phyloP scores from a whole-genome alignment of 164 flowering plant species.

The Taxillus chinensis region DNA sequence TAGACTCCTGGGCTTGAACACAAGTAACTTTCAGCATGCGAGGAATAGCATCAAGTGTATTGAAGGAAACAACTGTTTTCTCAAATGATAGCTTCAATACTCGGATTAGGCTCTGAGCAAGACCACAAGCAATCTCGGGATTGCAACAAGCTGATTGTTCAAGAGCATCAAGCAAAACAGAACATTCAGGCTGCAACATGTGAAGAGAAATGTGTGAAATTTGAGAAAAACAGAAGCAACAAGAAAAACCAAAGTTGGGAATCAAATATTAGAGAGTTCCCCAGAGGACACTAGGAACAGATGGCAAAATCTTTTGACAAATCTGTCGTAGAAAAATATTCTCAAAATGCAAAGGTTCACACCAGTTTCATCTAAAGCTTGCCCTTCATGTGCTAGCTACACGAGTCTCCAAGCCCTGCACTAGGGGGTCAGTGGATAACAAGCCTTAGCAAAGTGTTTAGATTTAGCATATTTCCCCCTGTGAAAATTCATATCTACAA shows the following conservation, averaged over 20 bases:
- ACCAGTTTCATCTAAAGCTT: no score
- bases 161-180: conserved; percentile 70
- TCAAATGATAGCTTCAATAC: conserved; percentile 64
- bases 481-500: no score
- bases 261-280: no score
- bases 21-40: conserved; percentile 81
- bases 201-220: conserved; percentile 3
- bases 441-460: no score
- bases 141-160: conserved; percentile 70
- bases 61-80: conserved; percentile 74
- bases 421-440: no score
- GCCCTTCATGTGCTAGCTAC: no score
- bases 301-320: no score
- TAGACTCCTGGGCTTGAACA: conserved; percentile 62
- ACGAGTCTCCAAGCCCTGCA: no score
- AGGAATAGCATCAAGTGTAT: conserved; percentile 57
- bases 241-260: neutral
- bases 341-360: no score
- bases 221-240: neutral
- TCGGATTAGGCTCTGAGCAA: conserved; percentile 58
- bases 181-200: conserved; percentile 76
- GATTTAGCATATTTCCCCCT: no score
- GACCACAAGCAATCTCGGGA: conserved; percentile 49
- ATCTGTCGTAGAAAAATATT: no score
- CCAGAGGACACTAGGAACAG: no score